A percentile compares a stretch with the other conserved stretches of the same genome.
Evolutionary conservation across 208 protist species (phyloP).

Genomic region (Porcisia hertigi): DNA sequence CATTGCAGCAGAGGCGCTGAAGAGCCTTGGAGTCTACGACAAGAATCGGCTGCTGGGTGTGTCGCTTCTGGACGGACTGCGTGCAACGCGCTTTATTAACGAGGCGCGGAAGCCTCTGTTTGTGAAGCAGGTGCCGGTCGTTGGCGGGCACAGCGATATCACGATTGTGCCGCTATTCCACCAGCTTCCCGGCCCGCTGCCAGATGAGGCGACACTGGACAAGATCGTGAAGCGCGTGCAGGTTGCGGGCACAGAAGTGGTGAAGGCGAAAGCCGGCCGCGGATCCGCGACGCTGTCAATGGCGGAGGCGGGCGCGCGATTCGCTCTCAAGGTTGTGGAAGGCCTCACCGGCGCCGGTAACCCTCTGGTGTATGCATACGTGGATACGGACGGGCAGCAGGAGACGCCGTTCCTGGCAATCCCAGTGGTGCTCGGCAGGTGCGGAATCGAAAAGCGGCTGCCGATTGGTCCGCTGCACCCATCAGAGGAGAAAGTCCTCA

Average conservation of each 20-base stretch:
- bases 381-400: slow-evolving; percentile 80
- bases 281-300: slow-evolving; percentile 97
- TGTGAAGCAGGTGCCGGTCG: slow-evolving; percentile 79
- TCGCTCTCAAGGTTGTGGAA: slow-evolving; percentile 70
- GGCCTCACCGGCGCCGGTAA: slow-evolving; percentile 63
- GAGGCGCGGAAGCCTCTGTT: slow-evolving; percentile 55
- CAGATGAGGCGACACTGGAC: slow-evolving; percentile 49
- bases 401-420: slow-evolving; percentile 73
- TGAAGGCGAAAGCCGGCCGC: slow-evolving; percentile 94
- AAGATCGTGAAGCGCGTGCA: slow-evolving; percentile 90
- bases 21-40: slow-evolving; percentile 92
- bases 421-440: slow-evolving; percentile 71
- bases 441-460: slow-evolving; percentile 79
- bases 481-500: slow-evolving; percentile 44
- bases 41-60: slow-evolving; percentile 90
- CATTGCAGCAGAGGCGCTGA: slow-evolving; percentile 92
- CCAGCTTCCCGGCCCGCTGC: slow-evolving; percentile 65
- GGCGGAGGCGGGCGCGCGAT: slow-evolving; percentile 91
- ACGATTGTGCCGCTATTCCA: slow-evolving; percentile 95
- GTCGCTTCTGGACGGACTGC: slow-evolving; percentile 92
- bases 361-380: slow-evolving; percentile 78
- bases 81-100: slow-evolving; percentile 93
- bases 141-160: slow-evolving; percentile 95
- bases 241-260: slow-evolving; percentile 95
- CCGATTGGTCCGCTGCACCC: slow-evolving; percentile 63